Base-by-base conservation (phyloP, 352 stramenopile genomes). In the Thalassiosira livingstoniorum region DNA sequence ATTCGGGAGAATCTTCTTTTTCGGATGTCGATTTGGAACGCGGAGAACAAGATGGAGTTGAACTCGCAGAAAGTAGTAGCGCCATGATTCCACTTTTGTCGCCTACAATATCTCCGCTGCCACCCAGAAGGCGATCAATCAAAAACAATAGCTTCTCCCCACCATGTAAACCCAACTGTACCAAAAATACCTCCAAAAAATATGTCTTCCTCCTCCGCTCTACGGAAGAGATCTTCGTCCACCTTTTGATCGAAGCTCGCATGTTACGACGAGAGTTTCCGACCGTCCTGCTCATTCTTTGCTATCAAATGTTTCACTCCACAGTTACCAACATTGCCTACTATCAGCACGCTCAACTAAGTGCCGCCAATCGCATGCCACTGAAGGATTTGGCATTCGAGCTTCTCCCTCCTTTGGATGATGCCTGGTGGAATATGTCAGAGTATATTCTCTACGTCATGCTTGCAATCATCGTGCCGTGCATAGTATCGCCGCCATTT, bases 241-340 rank as follows among this genome's bases (percentile, higher is more conserved):
- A 83, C n/a, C 47, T 83, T 25, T 29, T 77, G 2, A 72, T 83
- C 43, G 75, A 83, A 60, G 5, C 67, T 2, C 39, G 42, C 4
- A 83, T 83, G 64, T 34, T 78, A 11, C 43, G 53, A 53, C n/a
- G n/a, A n/a, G n/a, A n/a, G n/a, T n/a, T n/a, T n/a, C n/a, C n/a
- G n/a, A 68, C 55, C 0, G 57, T 78, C 42, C 25, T 75, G 1
- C 18, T 65, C 23, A 68, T 78, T 58, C 15, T 83, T n/a, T 32
- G 31, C 5, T 78, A 63, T 43, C 75, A 83, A 53, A 73, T 75
- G 37, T 64, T 83, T 25, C 75, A 83, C 39, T 78, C 66, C 3
- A 25, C 61, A 13, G 60, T 77, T 25, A 83, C 75, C 23, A 83
- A 83, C 42, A 3, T 83, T 25, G 75, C 75, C 4, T 83, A 83